A percentile compares a stretch with the other conserved stretches of the same genome.
phyloP scores from a whole-genome alignment of 2,329 filamentous ascomycete genomes.

The Fusarium protoensiforme region DNA sequence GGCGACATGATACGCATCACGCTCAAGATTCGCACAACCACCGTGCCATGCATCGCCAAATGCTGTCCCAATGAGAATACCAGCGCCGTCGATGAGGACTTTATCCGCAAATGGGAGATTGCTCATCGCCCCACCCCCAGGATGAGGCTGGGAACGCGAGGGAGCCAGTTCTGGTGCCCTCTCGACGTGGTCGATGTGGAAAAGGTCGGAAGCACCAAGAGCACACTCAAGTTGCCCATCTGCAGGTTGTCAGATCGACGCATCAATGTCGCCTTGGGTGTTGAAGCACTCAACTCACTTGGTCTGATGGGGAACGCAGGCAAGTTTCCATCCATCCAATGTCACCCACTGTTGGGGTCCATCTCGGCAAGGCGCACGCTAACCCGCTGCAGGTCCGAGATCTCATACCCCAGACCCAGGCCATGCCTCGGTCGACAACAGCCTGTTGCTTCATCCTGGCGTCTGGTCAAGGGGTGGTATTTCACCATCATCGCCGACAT shows the following conservation, averaged over 20 bases:
- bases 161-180: constrained; percentile 17
- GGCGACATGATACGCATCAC: constrained; percentile 32
- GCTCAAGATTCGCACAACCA: constrained; percentile 17
- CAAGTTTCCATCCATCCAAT: constrained; percentile 11
- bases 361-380: not conserved
- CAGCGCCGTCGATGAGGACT: constrained; percentile 26
- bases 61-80: constrained; percentile 13
- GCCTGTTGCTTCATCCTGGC: not conserved
- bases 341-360: not conserved
- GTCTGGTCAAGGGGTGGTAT: not conserved
- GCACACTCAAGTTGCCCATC: constrained; percentile 18
- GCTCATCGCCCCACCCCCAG: constrained; percentile 16
- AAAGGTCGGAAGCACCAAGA: constrained; percentile 19
- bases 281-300: constrained; percentile 18
- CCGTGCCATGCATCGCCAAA: constrained; percentile 31
- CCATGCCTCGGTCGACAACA: constrained; percentile 8
- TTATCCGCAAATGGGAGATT: constrained; percentile 15
- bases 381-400: constrained; percentile 7
- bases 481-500: constrained; percentile 2
- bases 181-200: constrained; percentile 34
- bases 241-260: constrained; percentile 17
- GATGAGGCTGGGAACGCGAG: constrained; percentile 6
- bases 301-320: constrained; percentile 16
- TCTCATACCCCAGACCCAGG: constrained; percentile 24
- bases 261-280: constrained; percentile 22